phyloP scores from a whole-genome alignment of 768 basidiomycete species.

The Pisolithus albus region DNA sequence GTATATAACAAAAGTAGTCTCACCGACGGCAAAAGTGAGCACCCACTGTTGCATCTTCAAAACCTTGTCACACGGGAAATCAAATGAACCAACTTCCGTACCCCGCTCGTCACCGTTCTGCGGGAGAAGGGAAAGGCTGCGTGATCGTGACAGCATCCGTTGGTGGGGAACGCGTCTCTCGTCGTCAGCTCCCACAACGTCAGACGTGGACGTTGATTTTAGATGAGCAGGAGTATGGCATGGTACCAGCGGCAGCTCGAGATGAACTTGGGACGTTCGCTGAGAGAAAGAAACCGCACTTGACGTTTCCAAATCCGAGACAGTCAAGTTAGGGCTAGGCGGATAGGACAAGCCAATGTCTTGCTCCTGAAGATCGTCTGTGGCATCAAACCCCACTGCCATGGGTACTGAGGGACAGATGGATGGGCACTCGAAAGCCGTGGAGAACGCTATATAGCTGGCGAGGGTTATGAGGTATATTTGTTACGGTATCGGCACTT shows the following conservation, averaged over 20 bases:
- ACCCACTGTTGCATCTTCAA: constrained; percentile 59
- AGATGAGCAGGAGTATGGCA: constrained; percentile 8
- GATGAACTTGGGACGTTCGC: constrained; percentile 10
- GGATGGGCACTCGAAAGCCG: no score
- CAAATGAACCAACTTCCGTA: constrained; percentile 36
- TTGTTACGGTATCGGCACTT: no score
- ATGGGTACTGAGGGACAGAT: not conserved
- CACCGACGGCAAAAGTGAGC: constrained; percentile 59
- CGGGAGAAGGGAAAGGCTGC: constrained; percentile 38
- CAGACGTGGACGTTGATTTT: constrained; percentile 31
- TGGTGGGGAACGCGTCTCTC: constrained; percentile 9
- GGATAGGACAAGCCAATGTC: constrained; percentile 25
- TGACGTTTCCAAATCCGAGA: constrained; percentile 21
- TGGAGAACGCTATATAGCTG: not conserved
- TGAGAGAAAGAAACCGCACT: constrained; percentile 10
- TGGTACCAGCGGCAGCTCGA: not conserved
- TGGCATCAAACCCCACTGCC: constrained; percentile 3
- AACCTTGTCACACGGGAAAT: constrained; percentile 42
- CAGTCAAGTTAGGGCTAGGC: constrained; percentile 14
- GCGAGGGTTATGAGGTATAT: not conserved
- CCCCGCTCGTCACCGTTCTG: constrained; percentile 26
- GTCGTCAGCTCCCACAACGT: constrained; percentile 16
- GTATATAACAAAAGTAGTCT: constrained; percentile 9
- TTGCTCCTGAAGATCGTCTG: constrained; percentile 20
- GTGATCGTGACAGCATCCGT: constrained; percentile 36